Conservation (phyloP, 2,329 filamentous ascomycete species). For the Exophiala alcalophila region DNA sequence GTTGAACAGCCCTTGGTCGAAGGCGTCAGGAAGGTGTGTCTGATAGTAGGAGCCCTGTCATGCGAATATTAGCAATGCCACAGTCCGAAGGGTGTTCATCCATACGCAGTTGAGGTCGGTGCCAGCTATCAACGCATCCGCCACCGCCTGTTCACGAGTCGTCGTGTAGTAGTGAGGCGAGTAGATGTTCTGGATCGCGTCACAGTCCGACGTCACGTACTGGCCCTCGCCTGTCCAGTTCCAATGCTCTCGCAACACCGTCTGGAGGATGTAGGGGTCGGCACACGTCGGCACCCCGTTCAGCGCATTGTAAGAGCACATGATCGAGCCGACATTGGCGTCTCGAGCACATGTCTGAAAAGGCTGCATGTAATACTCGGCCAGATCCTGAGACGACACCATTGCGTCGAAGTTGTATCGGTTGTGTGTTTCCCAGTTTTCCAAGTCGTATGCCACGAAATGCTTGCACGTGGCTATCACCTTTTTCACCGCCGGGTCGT, state of each 20-base stretch:
- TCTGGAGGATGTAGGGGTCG: conserved; percentile 60
- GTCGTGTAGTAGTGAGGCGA: conserved; percentile 49
- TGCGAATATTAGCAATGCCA: not conserved
- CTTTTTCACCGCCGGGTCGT: conserved; percentile 42
- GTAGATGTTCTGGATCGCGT: conserved; percentile 59
- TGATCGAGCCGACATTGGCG: conserved; percentile 53
- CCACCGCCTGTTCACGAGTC: conserved; percentile 47
- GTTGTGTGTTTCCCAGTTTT: conserved; percentile 45
- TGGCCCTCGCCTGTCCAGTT: conserved; percentile 60
- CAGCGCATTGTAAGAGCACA: conserved; percentile 63
- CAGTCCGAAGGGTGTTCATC: not conserved
- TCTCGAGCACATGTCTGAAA: conserved; percentile 63
- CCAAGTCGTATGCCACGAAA: conserved; percentile 58
- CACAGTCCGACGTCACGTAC: conserved; percentile 65
- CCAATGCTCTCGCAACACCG: conserved; percentile 64
- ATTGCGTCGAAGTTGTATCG: conserved; percentile 55
- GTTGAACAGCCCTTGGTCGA: conserved; percentile 45
- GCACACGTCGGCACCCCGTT: conserved; percentile 66
- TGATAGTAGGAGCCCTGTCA: conserved; percentile 46
- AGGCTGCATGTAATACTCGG: conserved; percentile 65
- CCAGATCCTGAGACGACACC: conserved; percentile 57
- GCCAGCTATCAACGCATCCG: conserved; percentile 50
- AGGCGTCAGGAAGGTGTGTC: conserved; percentile 45
- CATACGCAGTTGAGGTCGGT: conserved; percentile 51
- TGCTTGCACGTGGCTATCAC: conserved; percentile 60